Conservation (phyloP, 2,329 filamentous ascomycete species). For the Keithomyces neogunnii region DNA sequence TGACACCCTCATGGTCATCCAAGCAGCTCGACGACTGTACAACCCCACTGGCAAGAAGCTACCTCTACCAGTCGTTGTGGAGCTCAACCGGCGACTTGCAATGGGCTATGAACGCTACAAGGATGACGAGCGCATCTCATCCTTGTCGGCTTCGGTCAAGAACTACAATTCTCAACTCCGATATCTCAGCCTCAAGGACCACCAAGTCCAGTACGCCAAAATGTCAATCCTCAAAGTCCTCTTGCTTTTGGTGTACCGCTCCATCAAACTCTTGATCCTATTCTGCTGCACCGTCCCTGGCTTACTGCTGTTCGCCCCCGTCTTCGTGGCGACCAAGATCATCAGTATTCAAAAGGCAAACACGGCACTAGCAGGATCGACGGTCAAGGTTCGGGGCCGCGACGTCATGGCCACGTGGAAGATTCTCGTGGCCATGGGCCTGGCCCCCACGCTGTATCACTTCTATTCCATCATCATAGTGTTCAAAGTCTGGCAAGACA, state of each 20-base stretch:
- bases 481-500: slow-evolving; percentile 71
- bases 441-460: slow-evolving; percentile 75
- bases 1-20: slow-evolving; percentile 93
- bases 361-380: slow-evolving; percentile 75
- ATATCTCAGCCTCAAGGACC: slow-evolving; percentile 80
- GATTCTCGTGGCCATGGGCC: slow-evolving; percentile 74
- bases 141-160: slow-evolving; percentile 65
- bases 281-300: slow-evolving; percentile 79
- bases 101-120: slow-evolving; percentile 91
- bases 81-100: slow-evolving; percentile 84
- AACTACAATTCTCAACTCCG: slow-evolving; percentile 82
- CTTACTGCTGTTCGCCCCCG: slow-evolving; percentile 75
- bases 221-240: slow-evolving; percentile 72
- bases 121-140: slow-evolving; percentile 74
- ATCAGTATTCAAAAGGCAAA: slow-evolving; percentile 77
- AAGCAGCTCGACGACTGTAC: slow-evolving; percentile 87
- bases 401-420: slow-evolving; percentile 96
- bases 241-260: slow-evolving; percentile 68
- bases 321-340: slow-evolving; percentile 75
- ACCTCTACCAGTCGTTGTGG: slow-evolving; percentile 83
- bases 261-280: slow-evolving; percentile 68
- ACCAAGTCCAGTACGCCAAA: slow-evolving; percentile 87
- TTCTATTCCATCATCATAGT: slow-evolving; percentile 70
- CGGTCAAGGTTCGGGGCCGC: slow-evolving; percentile 78
- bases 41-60: slow-evolving; percentile 92